These are phyloP conservation scores for Chlorella sorokiniana DNA, from an alignment of 139 green algal species.

Conservation along the genomic window DNA sequence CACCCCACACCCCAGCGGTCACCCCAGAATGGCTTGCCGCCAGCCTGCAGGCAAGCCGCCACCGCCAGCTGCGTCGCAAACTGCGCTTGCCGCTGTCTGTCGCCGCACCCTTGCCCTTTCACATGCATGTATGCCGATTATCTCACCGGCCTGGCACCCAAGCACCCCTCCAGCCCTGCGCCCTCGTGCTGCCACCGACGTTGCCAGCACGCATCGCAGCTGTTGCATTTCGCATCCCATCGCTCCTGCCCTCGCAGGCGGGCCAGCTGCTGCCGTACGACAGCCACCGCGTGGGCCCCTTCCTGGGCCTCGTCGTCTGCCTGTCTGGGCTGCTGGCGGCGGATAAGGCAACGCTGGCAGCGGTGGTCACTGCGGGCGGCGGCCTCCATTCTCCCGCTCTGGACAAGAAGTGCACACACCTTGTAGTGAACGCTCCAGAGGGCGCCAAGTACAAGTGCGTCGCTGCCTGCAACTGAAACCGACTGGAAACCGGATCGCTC, in stretches of 20 bases:
- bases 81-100: no score
- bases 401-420: slow-evolving; percentile 43
- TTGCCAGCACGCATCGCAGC: neutral
- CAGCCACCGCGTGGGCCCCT: slow-evolving; percentile 13
- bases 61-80: no score
- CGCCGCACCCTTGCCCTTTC: neutral
- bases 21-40: slow-evolving; percentile 41
- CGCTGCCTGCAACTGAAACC: neutral
- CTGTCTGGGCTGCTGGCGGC: slow-evolving; percentile 33
- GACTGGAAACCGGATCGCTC: no score
- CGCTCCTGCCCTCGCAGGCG: neutral
- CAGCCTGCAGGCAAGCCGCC: neutral
- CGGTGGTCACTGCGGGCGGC: neutral
- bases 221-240: neutral
- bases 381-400: slow-evolving; percentile 40
- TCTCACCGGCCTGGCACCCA: neutral
- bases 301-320: slow-evolving; percentile 40
- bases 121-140: neutral
- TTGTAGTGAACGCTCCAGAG: slow-evolving; percentile 30
- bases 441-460: slow-evolving; percentile 48
- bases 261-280: slow-evolving; percentile 17
- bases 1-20: slow-evolving; percentile 30
- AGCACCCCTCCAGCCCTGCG: neutral
- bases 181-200: neutral
- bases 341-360: slow-evolving; percentile 20